Base-by-base conservation (phyloP, 805 yeast species). In the Metschnikowia picachoensis region DNA sequence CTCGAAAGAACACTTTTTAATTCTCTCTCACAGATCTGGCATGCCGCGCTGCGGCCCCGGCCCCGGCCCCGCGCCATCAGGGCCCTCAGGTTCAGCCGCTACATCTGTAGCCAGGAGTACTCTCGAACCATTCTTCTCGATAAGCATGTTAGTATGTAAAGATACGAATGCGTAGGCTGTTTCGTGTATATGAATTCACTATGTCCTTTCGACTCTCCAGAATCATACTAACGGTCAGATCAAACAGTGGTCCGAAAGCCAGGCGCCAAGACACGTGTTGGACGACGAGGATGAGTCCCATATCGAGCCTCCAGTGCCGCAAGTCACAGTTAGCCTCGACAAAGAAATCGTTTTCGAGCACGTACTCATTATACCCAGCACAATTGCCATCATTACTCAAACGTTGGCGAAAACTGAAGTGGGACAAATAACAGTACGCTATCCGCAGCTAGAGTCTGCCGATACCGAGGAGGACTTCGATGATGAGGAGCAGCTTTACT, bases 211-310 rank as follows among this genome's bases (percentile, higher is more conserved):
- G 20, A 20, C 32, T 29, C 32, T 30, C 32, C n/a, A 4, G 7
- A 2, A 7, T n/a, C 15, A 3, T 30, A 37, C 46, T 43, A 43
- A 43, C 41, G 8, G 5, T n/a, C 37, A 53, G 56, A 65, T 78
- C 41, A 74, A 76, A 66, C 82, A 79, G 35, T 69, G 78, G 74
- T 64, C 67, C 25, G 80, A 75, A 34, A 56, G 62, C 38, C 74
- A 72, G 30, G 64, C 73, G n/a, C 76, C 79, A 15, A 74, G 85
- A 49, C 83, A 80, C 58, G 51, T 71, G 8, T 56, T 80, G 27
- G 77, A 74, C 38, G 79, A 76, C 38, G 74, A 67, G 9, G 64
- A 60, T 31, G 64, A 58, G 15, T 51, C 49, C 8, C 52, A 47
- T 12, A 52, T 54, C n/a, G 44, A 42, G 30, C 61, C 65, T 2